Conservation (phyloP, 2,329 filamentous ascomycete genomes). For the Cordyceps javanica region DNA sequence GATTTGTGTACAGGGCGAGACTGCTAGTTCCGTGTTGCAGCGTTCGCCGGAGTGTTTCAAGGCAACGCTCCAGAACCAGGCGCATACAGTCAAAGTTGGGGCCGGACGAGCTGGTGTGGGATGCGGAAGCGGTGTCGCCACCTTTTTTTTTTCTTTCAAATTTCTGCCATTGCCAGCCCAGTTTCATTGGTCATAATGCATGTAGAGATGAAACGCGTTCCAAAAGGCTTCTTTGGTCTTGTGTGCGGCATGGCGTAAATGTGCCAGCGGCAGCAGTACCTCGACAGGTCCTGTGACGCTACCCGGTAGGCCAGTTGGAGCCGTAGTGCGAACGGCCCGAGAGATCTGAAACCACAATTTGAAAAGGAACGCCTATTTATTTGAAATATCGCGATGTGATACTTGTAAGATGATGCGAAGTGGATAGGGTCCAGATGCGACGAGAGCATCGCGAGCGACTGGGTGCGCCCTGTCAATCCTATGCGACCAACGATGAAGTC, state of each 20-base stretch:
- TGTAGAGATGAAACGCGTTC: neutral
- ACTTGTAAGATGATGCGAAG: neutral
- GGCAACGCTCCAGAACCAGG: neutral
- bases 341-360: neutral
- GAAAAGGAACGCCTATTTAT: neutral
- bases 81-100: neutral
- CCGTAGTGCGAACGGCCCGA: neutral
- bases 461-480: neutral
- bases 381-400: neutral
- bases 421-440: neutral
- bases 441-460: neutral
- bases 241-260: neutral
- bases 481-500: no score
- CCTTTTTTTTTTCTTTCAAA: no score
- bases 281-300: neutral
- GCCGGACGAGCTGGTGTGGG: neutral
- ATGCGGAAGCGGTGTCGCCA: neutral
- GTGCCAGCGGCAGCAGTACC: neutral
- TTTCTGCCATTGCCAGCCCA: neutral
- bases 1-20: conserved; percentile 1
- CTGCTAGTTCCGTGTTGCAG: neutral
- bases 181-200: conserved; percentile 5
- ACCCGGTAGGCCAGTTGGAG: neutral
- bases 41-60: neutral
- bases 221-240: neutral